Base-by-base conservation (phyloP, 257 asterid genomes). In the Primulina eburnea region DNA sequence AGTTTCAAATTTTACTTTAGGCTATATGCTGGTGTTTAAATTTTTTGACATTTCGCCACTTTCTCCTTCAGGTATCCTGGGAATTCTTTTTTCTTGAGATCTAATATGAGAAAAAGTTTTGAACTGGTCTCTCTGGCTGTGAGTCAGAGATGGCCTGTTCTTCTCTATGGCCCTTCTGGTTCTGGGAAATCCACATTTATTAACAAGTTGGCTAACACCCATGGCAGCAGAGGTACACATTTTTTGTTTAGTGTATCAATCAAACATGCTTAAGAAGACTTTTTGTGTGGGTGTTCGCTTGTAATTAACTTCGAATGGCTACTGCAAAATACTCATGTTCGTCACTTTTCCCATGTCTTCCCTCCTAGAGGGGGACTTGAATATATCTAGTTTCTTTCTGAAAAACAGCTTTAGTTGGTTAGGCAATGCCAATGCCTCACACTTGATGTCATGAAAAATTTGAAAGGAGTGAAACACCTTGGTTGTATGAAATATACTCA, bases 101-200 rank as follows among this genome's bases (percentile, higher is more conserved):
- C 92, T 72, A 80, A 86, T 57, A 72, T 88, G 76, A 77, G 67
- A 62, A 86, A 83, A 81, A 77, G 92, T 77, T 86, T 81, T 86
- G 90, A 88, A 87, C 86, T 91, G 96, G 90, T 88, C 67, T 76
- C 80, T 50, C 73, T 89, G 75, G 97, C 97, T 53, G 85, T 91
- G 80, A 89, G 85, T 82, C 95, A 94, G 79, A 85, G 95, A 72
- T 89, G 97, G 95, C 97, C 99, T 59, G 93, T 94, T 78, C 97
- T 94, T 80, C 88, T 94, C 43, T 87, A 86, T 75, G 97, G 99
- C 62, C 97, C 97, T 34, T 83, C 97, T 65, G 97, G 99, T 75
- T 67, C 86, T 66, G 99, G 99, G 74, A 94, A 94, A 84, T 87
- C 97, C 70, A 87, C 97, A 52, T 81, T 89, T 47, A 76, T 91